These are phyloP conservation scores for Starmerella floricola DNA, from an alignment of 805 yeast genomes.

Conservation along the genomic window DNA sequence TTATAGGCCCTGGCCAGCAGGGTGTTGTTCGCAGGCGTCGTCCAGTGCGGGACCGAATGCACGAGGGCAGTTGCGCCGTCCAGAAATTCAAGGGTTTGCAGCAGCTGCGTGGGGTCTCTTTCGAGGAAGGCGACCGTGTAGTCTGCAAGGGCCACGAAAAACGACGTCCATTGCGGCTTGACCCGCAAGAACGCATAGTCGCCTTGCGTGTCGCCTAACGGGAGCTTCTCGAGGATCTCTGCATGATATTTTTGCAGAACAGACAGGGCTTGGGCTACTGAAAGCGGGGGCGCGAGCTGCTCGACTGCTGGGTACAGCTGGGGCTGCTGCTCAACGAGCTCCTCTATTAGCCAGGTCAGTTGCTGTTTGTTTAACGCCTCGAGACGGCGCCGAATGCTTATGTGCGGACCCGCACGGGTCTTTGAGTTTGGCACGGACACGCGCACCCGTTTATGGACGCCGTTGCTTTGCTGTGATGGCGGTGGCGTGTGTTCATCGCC, in stretches of 20 bases:
- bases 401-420: conserved; percentile 23
- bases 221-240: conserved; percentile 40
- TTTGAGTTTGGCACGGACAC: conserved; percentile 3
- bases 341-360: conserved; percentile 41
- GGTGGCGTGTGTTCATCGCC: conserved; percentile 12
- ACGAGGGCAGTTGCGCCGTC: conserved; percentile 49
- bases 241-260: conserved; percentile 38
- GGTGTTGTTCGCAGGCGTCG: conserved; percentile 35
- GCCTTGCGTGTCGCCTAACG: conserved; percentile 31
- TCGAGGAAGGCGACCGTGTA: conserved; percentile 62
- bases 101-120: conserved; percentile 47
- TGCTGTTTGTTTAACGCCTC: conserved; percentile 53
- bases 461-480: not conserved
- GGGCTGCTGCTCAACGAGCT: conserved; percentile 49
- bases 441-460: conserved; percentile 15
- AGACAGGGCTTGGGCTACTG: conserved; percentile 40
- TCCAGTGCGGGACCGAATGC: conserved; percentile 54
- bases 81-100: conserved; percentile 48
- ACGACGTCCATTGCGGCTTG: conserved; percentile 53
- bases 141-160: conserved; percentile 59
- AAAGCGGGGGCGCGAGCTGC: conserved; percentile 44
- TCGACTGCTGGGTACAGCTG: conserved; percentile 43
- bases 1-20: conserved; percentile 43
- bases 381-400: conserved; percentile 52
- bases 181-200: conserved; percentile 72